Evolutionary conservation across 2,329 filamentous ascomycete genomes (phyloP).

Genomic region (Nakataea oryzae): DNA sequence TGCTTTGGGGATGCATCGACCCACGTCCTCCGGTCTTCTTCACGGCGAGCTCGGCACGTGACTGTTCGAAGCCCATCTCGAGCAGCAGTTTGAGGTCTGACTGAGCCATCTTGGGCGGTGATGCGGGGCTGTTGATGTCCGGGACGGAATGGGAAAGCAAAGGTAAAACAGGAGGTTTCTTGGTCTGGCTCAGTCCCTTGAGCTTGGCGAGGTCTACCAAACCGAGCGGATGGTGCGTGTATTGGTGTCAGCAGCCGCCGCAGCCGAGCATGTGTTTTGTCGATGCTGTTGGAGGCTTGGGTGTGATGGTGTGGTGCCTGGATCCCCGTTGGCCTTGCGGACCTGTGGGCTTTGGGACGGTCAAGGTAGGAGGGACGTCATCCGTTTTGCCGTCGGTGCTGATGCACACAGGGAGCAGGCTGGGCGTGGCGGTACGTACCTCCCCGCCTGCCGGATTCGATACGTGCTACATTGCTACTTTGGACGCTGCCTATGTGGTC

Average conservation of each 20-base stretch:
- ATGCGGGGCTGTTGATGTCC: neutral
- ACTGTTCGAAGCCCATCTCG: constrained; percentile 73
- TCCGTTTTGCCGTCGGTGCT: neutral
- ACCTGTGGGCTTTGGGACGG: neutral
- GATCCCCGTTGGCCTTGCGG: neutral
- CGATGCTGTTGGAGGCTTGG: neutral
- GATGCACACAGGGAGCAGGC: neutral
- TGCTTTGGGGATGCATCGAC: constrained; percentile 16
- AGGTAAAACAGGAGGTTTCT: too few species aligned
- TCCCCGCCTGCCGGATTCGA: neutral
- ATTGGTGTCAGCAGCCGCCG: neutral
- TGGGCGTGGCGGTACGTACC: neutral
- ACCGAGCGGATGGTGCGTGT: neutral
- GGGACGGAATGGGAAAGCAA: too few species aligned
- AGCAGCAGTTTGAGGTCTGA: constrained; percentile 51
- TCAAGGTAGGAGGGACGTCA: neutral
- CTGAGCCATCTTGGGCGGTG: constrained; percentile 35
- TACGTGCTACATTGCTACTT: too few species aligned
- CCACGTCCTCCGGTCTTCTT: constrained; percentile 72
- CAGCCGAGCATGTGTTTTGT: neutral
- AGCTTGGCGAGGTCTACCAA: neutral
- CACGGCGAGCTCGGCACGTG: constrained; percentile 72
- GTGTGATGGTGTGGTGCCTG: neutral
- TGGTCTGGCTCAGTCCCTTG: neutral
- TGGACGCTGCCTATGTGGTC: too few species aligned